Conservation (phyloP, 257 asterid genomes). For the Fraxinus cuspidata region DNA sequence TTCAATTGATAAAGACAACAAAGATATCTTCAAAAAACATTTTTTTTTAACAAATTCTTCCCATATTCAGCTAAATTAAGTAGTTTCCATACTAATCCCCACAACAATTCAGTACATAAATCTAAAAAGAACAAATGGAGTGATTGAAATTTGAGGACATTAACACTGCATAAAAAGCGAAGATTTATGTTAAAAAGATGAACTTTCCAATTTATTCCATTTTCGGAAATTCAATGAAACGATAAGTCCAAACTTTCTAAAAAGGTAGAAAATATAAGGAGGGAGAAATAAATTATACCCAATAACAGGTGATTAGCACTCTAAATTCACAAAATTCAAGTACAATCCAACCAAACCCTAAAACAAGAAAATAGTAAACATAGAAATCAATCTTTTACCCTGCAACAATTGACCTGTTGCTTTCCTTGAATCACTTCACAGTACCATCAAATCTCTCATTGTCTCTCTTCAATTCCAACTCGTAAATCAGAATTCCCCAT, state of each 20-base stretch:
- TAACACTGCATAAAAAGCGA: conserved; percentile 8
- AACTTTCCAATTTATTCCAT: conserved; percentile 21
- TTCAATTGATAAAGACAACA: neutral
- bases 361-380: neutral
- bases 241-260: conserved; percentile 1
- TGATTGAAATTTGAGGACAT: neutral
- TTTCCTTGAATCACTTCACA: conserved; percentile 34
- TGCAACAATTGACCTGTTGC: conserved; percentile 18
- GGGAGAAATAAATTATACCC: conserved; percentile 20
- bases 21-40: neutral
- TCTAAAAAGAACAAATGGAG: neutral
- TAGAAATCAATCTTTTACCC: conserved; percentile 13
- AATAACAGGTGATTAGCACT: conserved; percentile 12
- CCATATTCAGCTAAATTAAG: conserved; percentile 12
- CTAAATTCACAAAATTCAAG: conserved; percentile 22
- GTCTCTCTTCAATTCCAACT: neutral
- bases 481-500: conserved; percentile 13
- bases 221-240: conserved; percentile 9
- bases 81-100: neutral
- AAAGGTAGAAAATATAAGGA: conserved; percentile 14
- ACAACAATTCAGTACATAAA: conserved; percentile 3
- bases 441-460: conserved; percentile 27
- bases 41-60: neutral
- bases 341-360: conserved; percentile 1
- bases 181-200: neutral